phyloP scores from a whole-genome alignment of 352 stramenopile species.

The Thalassiosira hispida region DNA sequence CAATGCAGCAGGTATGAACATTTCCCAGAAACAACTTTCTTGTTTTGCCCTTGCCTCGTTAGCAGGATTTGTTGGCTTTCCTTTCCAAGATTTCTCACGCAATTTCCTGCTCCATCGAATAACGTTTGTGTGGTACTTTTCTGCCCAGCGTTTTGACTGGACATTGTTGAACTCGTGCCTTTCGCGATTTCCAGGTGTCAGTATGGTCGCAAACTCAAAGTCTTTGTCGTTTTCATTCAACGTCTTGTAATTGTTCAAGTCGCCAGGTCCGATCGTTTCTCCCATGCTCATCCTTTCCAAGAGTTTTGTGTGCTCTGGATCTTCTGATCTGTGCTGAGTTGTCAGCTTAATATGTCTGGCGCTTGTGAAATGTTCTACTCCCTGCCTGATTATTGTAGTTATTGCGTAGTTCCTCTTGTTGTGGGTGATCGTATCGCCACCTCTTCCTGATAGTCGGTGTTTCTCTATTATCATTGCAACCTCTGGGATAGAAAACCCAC shows the following conservation, averaged over 20 bases:
- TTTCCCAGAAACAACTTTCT: constrained; percentile 41
- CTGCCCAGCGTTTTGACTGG: constrained; percentile 9
- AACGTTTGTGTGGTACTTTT: background rate
- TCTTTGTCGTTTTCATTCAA: constrained; percentile 7
- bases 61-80: constrained; percentile 14
- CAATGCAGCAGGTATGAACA: constrained; percentile 14
- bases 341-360: constrained; percentile 13
- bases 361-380: constrained; percentile 28
- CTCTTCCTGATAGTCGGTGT: background rate
- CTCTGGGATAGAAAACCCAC: constrained; percentile 6
- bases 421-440: background rate
- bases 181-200: constrained; percentile 17
- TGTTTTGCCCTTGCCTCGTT: background rate
- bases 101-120: background rate
- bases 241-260: constrained; percentile 21
- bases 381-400: constrained; percentile 2
- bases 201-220: constrained; percentile 32
- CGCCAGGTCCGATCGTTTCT: background rate
- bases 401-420: constrained; percentile 11
- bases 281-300: constrained; percentile 21
- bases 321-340: constrained; percentile 22
- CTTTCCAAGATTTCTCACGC: constrained; percentile 11
- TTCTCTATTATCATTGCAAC: constrained; percentile 24
- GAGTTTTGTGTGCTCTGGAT: constrained; percentile 25
- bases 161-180: constrained; percentile 29